These are phyloP conservation scores for Crithidia brevicula DNA, from an alignment of 208 protist species.

Conservation along the genomic window DNA sequence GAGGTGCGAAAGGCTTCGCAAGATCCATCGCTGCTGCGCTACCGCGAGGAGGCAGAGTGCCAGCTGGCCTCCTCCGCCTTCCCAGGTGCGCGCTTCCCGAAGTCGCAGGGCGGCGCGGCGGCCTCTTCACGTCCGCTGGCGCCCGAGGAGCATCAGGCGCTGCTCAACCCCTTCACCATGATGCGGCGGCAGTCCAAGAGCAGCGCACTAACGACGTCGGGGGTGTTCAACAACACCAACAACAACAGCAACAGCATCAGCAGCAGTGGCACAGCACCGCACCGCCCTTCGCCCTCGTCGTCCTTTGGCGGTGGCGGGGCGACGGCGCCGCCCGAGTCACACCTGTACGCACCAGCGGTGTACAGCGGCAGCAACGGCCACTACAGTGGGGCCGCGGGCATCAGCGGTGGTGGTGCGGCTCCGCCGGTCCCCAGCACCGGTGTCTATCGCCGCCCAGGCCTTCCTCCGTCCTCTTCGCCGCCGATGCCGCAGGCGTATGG, in stretches of 20 bases:
- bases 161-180: conserved; percentile 28
- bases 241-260: background rate
- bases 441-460: background rate
- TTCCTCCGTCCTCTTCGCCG: background rate
- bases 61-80: conserved; percentile 12
- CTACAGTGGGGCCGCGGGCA: no score
- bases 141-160: conserved; percentile 15
- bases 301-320: background rate
- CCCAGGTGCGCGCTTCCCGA: background rate
- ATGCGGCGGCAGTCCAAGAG: background rate
- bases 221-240: background rate
- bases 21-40: conserved; percentile 17
- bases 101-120: background rate
- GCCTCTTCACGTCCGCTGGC: background rate
- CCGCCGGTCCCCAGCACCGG: background rate
- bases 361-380: background rate
- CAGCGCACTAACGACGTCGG: background rate
- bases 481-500: background rate
- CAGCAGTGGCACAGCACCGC: background rate
- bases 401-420: background rate
- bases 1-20: conserved; percentile 22
- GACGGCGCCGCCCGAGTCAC: background rate
- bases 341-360: background rate
- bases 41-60: conserved; percentile 19
- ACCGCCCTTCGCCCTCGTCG: background rate